Base-by-base conservation (phyloP, 1,284 basidiomycete species). In the Pseudozyma sp. region DNA sequence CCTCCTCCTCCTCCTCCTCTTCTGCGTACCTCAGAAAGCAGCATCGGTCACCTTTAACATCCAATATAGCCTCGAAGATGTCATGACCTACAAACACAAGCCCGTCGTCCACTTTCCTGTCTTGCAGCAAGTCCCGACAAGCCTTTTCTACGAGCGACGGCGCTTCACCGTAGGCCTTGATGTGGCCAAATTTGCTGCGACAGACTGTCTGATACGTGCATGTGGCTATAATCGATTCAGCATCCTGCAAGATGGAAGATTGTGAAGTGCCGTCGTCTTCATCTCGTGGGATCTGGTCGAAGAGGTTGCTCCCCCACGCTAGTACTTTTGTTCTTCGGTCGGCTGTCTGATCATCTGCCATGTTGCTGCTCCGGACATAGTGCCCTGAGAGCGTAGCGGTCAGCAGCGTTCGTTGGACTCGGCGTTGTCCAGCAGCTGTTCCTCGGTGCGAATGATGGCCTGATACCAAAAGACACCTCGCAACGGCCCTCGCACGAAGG, bases 141-240 rank as follows among this genome's bases (percentile, higher is more conserved):
- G 30, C 35, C 13, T 51, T 8, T 10, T 51, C 43, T 6, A 69
- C 30, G 0, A 64, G 43, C 1, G 13, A 7, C 0, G 48, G 8
- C 0, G 34, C 35, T 44, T 63, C 52, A 11, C 67, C 67, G 5
- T 58, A 7, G 0, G 40, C 66, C 17, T 45, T 29, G 6, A 63
- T 16, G 6, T 39, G 1, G 7, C 56, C 60, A 1, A 35, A 9
- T 2, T 5, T 31, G 8, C 14, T 47, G 19, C 24, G 37, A 13
- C 44, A 49, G 49, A 69, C 34, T 3, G 67, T 69, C 33, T 69
- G 67, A 52, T 34, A 64, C 3, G 60, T 53, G 35, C 55, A 56
- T 3, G 29, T 39, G 4, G 58, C 58, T 0, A 57, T 10, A 1
- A 57, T 16, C 1, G 45, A 29, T 4, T 11, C 34, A 31, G 58